Conservation (phyloP, 2,329 filamentous ascomycete genomes). For the Colletotrichum acutatum region DNA sequence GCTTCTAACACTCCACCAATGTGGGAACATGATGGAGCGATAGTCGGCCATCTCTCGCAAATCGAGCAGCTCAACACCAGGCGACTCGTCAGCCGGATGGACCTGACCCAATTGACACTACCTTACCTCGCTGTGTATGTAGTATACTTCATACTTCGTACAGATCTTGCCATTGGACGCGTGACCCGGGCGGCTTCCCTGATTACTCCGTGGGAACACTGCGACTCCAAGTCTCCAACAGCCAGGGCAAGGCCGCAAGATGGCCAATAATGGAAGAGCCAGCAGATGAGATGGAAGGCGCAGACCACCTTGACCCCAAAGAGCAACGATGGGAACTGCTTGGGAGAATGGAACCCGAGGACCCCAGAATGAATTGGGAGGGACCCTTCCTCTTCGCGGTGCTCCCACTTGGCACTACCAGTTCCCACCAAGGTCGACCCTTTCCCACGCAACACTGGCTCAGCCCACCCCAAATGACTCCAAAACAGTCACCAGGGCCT, state of each 20-base stretch:
- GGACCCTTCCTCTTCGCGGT: too few species aligned
- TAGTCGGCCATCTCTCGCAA: constrained; percentile 2
- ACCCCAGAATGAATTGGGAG: not conserved
- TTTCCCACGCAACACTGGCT: not conserved
- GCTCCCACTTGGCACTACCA: too few species aligned
- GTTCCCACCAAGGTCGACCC: not conserved
- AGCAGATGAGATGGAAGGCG: not conserved
- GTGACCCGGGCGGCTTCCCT: not conserved
- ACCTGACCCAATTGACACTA: not conserved
- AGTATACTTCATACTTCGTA: too few species aligned
- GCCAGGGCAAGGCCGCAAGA: not conserved
- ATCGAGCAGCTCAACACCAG: not conserved
- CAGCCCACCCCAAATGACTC: constrained; percentile 16
- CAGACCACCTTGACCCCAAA: not conserved
- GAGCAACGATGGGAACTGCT: constrained; percentile 1
- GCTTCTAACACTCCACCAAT: constrained; percentile 30
- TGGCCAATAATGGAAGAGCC: not conserved
- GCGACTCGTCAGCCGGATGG: constrained; percentile 27
- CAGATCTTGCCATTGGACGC: constrained; percentile 11
- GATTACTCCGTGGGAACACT: constrained; percentile 11
- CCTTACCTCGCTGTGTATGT: too few species aligned
- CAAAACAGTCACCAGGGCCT: constrained; percentile 23
- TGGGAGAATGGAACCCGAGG: not conserved
- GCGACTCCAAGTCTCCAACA: not conserved
- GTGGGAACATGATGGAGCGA: constrained; percentile 12